Percentiles rank a stretch among this genome's conserved stretches.
Conservation (phyloP, 2,329 filamentous ascomycete genomes). For the Zasmidium citrigriseum region DNA sequence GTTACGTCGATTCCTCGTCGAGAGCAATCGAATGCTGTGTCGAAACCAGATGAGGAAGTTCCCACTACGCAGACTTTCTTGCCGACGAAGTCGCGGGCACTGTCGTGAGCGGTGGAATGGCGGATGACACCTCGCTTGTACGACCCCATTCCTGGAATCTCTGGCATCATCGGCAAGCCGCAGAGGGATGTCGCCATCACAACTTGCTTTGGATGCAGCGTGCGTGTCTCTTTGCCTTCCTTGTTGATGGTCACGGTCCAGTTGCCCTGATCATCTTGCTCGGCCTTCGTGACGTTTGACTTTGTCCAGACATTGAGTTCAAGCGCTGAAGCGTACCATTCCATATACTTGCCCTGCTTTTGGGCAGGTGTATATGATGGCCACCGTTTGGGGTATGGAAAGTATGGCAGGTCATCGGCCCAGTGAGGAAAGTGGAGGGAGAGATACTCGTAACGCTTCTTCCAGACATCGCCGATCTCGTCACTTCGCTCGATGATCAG, state of each 20-base stretch:
- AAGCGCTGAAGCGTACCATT: constrained; percentile 62
- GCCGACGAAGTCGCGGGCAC: no score
- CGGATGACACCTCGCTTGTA: no score
- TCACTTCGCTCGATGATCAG: constrained; percentile 4
- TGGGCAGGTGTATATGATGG: constrained; percentile 72
- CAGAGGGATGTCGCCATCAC: constrained; percentile 69
- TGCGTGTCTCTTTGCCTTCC: constrained; percentile 47
- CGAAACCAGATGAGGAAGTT: no score
- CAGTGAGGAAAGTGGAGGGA: constrained; percentile 62
- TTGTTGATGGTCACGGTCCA: constrained; percentile 47
- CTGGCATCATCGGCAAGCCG: constrained; percentile 60
- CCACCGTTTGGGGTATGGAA: constrained; percentile 65
- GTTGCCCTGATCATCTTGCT: constrained; percentile 56
- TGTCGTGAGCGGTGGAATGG: no score
- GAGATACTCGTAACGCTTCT: constrained; percentile 1
- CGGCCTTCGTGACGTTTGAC: constrained; percentile 55
- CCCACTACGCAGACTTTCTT: no score
- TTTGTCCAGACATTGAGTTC: constrained; percentile 68
- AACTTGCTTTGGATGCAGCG: constrained; percentile 62
- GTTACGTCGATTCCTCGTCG: constrained; percentile 43
- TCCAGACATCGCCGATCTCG: constrained; percentile 2
- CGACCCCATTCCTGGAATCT: constrained; percentile 30
- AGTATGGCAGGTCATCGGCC: constrained; percentile 62
- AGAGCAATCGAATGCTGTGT: constrained; percentile 47
- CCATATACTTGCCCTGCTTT: constrained; percentile 69